A percentile compares a stretch with the other conserved stretches of the same genome.
phyloP scores from a whole-genome alignment of 352 stramenopile species.

The Globisporangium middletonii region DNA sequence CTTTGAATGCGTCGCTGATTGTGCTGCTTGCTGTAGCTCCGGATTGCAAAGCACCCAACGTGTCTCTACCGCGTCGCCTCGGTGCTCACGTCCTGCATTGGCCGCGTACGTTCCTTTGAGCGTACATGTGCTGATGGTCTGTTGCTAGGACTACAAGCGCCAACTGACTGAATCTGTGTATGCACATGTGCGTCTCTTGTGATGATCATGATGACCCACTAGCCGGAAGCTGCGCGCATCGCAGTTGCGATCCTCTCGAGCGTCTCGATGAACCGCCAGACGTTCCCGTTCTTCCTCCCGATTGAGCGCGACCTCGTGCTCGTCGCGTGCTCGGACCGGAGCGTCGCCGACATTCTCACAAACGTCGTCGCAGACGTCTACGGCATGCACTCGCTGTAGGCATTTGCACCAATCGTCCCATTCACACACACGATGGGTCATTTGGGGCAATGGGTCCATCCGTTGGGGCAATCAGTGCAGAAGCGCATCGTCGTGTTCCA shows the following conservation, averaged over 20 bases:
- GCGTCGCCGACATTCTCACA: constrained; percentile 72
- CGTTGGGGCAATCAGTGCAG: not conserved
- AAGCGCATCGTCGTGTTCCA: not conserved
- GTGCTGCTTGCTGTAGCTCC: constrained; percentile 27
- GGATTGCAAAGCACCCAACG: constrained; percentile 57
- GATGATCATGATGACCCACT: not conserved
- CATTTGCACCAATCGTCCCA: not conserved
- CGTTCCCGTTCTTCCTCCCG: constrained; percentile 73
- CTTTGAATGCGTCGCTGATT: not conserved
- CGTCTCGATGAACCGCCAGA: constrained; percentile 70
- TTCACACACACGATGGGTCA: not conserved
- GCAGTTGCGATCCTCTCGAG: constrained; percentile 63
- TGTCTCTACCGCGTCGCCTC: constrained; percentile 49
- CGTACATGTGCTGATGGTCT: not conserved
- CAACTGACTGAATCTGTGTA: constrained; percentile 6
- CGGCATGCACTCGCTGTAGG: constrained; percentile 76
- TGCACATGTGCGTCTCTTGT: not conserved
- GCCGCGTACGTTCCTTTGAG: constrained; percentile 34
- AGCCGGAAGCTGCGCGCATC: constrained; percentile 74
- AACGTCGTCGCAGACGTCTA: constrained; percentile 79
- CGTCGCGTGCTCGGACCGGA: constrained; percentile 66
- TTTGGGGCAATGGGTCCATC: not conserved
- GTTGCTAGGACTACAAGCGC: not conserved
- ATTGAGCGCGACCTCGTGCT: constrained; percentile 75
- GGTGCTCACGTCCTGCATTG: constrained; percentile 61